Evolutionary conservation across 805 yeast genomes (phyloP), one percentile per base, ranked within the genome.

Genomic region (Zygosaccharomyces siamensis): DNA sequence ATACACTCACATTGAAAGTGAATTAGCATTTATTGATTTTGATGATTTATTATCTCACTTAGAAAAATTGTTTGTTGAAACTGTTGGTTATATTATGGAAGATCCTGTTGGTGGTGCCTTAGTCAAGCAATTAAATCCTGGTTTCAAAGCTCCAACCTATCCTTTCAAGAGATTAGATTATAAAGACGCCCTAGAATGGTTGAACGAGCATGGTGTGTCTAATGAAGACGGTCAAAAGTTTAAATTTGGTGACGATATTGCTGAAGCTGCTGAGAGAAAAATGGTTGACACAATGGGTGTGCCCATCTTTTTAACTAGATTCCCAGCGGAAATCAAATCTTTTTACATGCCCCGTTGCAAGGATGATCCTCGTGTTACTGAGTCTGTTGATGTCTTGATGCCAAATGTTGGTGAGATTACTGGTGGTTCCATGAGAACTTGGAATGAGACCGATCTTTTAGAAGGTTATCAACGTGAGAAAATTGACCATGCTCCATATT

Each of bases 361-460:
- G 5, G 97, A 89, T 62, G 98, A 92, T 65, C 84, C 84, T 51
- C 80, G 97, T 64, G 97, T 93, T 62, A 93, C 99, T 48, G 99
- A 95, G 73, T 87, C 96, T 45, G 99, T 93, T 39, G 99, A 93
- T 71, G 97, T 93, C 32, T 78, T 93, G 67, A 90, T 93, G 97
- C 99, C 99, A 62, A 92, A 88, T 61, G 99, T 93, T 50, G 99
- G 99, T 68, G 99, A 93, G 74, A 86, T 93, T 63, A 88, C 95
- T 40, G 99, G 99, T 70, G 99, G 99, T 51, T 92, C 98, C 42
- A 93, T 93, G 99, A 90, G 99, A 80, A 89, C 89, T 57, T 81
- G 78, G 54, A 80, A 81, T 61, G 72, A 78, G 51, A 89, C 88
- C 39, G 98, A 92, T 71, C 77, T 93, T 60, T 67, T 86, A 61